phyloP scores from a whole-genome alignment of 805 yeast species.

The Saturnispora mendoncae region DNA sequence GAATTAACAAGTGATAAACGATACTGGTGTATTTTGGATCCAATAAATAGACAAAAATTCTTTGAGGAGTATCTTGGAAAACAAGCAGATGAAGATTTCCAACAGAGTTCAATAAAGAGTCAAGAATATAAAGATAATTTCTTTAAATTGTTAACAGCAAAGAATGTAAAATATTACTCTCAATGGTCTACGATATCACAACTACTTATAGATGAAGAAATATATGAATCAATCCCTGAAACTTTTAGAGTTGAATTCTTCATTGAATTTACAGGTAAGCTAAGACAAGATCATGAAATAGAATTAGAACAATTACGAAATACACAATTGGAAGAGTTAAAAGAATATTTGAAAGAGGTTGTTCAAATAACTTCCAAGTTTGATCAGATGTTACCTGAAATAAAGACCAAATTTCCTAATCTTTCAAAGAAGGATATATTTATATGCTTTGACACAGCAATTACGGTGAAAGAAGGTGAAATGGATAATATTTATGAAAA shows the following conservation, averaged over 20 bases:
- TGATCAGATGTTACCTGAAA: not conserved
- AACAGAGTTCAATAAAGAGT: conserved; percentile 42
- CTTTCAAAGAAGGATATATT: conserved; percentile 55
- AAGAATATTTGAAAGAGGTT: conserved; percentile 33
- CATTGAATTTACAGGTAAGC: conserved; percentile 36
- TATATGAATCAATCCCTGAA: conserved; percentile 53
- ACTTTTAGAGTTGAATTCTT: conserved; percentile 48
- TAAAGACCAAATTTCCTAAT: conserved; percentile 40
- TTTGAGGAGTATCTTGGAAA: conserved; percentile 59
- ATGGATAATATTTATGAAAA: conserved; percentile 24
- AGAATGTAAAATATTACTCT: conserved; percentile 44
- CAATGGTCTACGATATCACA: conserved; percentile 54
- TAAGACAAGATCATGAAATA: conserved; percentile 30
- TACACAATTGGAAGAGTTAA: conserved; percentile 46
- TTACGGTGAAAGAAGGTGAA: conserved; percentile 21
- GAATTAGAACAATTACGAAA: conserved; percentile 25
- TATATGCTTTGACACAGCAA: conserved; percentile 34
- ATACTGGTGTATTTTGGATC: conserved; percentile 60
- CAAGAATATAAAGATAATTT: conserved; percentile 53
- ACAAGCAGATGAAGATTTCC: conserved; percentile 40
- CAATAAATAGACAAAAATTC: conserved; percentile 47
- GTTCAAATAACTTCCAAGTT: conserved; percentile 4
- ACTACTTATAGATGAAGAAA: conserved; percentile 56
- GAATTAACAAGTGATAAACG: conserved; percentile 47
- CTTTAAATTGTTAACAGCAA: conserved; percentile 34